Evolutionary conservation across 2,329 filamentous ascomycete species (phyloP).

Genomic region (Aspergillus sp.): DNA sequence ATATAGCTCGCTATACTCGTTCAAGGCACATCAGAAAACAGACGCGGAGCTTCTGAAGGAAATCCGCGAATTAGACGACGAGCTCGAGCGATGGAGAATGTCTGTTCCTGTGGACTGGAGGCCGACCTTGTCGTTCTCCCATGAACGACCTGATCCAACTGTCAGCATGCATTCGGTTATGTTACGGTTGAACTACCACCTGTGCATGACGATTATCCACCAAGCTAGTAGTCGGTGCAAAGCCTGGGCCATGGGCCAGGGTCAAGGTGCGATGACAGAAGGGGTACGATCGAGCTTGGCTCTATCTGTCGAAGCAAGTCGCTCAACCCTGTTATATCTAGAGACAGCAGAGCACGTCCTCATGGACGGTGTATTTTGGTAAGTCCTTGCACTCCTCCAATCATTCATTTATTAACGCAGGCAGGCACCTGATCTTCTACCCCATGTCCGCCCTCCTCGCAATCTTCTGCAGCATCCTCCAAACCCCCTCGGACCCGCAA

Average conservation of each 20-base stretch:
- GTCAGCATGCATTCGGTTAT: slow-evolving; percentile 44
- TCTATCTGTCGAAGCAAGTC: slow-evolving; percentile 50
- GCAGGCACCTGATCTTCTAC: slow-evolving; percentile 52
- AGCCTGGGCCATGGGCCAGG: slow-evolving; percentile 32
- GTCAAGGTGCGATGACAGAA: slow-evolving; percentile 32
- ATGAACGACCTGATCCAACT: slow-evolving; percentile 25
- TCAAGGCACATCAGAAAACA: slow-evolving; percentile 42
- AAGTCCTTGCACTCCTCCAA: slow-evolving; percentile 9
- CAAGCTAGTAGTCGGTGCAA: slow-evolving; percentile 48
- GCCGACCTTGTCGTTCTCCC: slow-evolving; percentile 43
- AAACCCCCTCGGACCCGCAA: slow-evolving; percentile 40
- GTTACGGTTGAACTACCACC: slow-evolving; percentile 50
- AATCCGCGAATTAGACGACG: slow-evolving; percentile 52
- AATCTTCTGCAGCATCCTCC: slow-evolving; percentile 51
- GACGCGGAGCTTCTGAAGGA: slow-evolving; percentile 50
- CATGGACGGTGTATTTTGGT: slow-evolving; percentile 47
- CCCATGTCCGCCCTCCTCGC: slow-evolving; percentile 49
- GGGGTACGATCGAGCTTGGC: slow-evolving; percentile 49
- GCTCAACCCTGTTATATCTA: slow-evolving; percentile 48
- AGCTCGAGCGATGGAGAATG: slow-evolving; percentile 50
- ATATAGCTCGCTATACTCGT: slow-evolving; percentile 46
- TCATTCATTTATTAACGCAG: too few species aligned
- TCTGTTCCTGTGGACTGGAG: slow-evolving; percentile 42
- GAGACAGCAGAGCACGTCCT: slow-evolving; percentile 38
- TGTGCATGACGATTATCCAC: slow-evolving; percentile 51